Evolutionary conservation across 2,329 filamentous ascomycete genomes (phyloP).

Genomic region (Periconia digitata): DNA sequence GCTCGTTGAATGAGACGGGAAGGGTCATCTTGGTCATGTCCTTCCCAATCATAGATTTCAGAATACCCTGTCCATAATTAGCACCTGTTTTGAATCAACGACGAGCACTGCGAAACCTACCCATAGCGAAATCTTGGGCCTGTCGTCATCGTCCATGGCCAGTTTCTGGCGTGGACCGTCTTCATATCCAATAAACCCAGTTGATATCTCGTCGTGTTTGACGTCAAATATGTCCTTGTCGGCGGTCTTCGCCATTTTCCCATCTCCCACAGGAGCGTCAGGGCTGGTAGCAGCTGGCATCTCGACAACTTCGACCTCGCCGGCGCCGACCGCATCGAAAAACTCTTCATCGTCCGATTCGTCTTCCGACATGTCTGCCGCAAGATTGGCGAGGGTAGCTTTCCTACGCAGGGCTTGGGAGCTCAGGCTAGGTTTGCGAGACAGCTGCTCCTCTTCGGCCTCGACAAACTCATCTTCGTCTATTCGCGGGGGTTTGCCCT

Average conservation of each 20-base stretch:
- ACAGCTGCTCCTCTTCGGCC: conserved; percentile 33
- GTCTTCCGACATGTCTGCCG: conserved; percentile 65
- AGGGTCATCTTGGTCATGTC: conserved; percentile 99
- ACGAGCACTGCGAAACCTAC: conserved; percentile 56
- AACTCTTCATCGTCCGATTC: conserved; percentile 85
- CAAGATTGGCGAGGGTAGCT: conserved; percentile 69
- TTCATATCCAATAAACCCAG: conserved; percentile 87
- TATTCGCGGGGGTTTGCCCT: conserved; percentile 12
- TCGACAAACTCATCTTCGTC: conserved; percentile 37
- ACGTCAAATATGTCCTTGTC: conserved; percentile 53
- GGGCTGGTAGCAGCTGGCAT: conserved; percentile 53
- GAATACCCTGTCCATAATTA: conserved; percentile 67
- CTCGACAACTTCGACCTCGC: conserved; percentile 79
- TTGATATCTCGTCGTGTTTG: conserved; percentile 66
- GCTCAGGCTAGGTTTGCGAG: conserved; percentile 20
- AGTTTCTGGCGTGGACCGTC: conserved; percentile 77
- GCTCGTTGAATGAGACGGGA: conserved; percentile 97
- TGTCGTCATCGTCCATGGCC: conserved; percentile 87
- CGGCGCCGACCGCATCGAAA: conserved; percentile 94
- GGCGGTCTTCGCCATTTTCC: conserved; percentile 14
- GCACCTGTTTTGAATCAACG: not conserved
- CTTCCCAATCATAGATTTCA: conserved; percentile 99
- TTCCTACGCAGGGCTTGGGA: conserved; percentile 53
- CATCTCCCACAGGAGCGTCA: conserved; percentile 43
- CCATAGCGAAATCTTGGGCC: conserved; percentile 95